These are phyloP conservation scores for Termitomyces sp. DNA, from an alignment of 768 basidiomycete species.

Conservation along the genomic window DNA sequence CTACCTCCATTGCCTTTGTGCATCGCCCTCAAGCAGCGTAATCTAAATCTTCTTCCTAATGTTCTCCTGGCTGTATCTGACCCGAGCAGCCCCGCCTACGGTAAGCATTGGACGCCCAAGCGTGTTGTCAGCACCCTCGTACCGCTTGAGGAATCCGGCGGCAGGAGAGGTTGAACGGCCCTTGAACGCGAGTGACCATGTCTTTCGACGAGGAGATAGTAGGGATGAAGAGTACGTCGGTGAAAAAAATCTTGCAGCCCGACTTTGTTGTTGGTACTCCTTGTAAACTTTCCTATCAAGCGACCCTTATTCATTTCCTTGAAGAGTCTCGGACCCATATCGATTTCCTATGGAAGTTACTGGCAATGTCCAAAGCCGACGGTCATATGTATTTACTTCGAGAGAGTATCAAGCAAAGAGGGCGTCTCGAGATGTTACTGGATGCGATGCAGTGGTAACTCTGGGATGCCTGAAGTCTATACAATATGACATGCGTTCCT, in stretches of 20 bases:
- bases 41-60: conserved; percentile 22
- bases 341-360: conserved; percentile 24
- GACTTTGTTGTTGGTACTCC: not conserved
- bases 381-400: no score
- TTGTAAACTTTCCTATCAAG: conserved; percentile 14
- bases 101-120: no score
- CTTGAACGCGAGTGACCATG: conserved; percentile 26
- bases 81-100: no score
- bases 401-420: conserved; percentile 2
- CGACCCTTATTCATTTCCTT: conserved; percentile 25
- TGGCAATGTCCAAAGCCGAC: not conserved
- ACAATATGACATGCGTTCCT: conserved; percentile 27
- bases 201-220: conserved; percentile 25
- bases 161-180: conserved; percentile 25
- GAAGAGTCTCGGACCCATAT: conserved; percentile 20
- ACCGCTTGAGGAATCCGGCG: conserved; percentile 3
- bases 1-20: conserved; percentile 17
- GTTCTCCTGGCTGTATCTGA: conserved; percentile 21
- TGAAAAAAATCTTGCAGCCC: conserved; percentile 7
- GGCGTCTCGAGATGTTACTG: conserved; percentile 5
- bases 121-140: no score
- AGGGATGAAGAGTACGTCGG: conserved; percentile 24
- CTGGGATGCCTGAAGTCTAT: conserved; percentile 28
- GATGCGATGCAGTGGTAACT: conserved; percentile 20
- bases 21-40: conserved; percentile 28